Evolutionary conservation across 768 basidiomycete species (phyloP).

Genomic region (Sarcodon aspratus): DNA sequence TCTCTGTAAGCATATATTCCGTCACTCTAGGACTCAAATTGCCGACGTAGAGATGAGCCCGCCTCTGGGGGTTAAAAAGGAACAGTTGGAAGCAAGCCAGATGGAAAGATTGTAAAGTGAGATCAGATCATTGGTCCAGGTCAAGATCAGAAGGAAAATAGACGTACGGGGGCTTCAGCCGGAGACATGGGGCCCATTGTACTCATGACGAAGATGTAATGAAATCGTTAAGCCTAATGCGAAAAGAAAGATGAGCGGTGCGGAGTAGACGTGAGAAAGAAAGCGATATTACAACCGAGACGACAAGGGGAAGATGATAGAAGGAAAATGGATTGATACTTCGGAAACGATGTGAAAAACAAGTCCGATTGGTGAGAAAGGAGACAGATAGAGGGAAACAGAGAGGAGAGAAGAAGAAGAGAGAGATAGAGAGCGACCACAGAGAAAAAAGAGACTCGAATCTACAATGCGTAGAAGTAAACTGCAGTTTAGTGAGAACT

Average conservation of each 20-base stretch:
- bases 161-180: slow-evolving; percentile 70
- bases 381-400: slow-evolving; percentile 31
- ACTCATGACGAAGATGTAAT: slow-evolving; percentile 45
- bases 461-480: too few species aligned
- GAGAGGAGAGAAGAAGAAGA: slow-evolving; percentile 22
- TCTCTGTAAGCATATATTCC: slow-evolving; percentile 98
- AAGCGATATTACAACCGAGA: not conserved
- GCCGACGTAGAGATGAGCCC: slow-evolving; percentile 98
- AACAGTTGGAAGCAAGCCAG: not conserved
- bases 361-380: slow-evolving; percentile 31
- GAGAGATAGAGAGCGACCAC: slow-evolving; percentile 20
- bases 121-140: slow-evolving; percentile 1
- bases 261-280: not conserved
- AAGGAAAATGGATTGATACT: slow-evolving; percentile 27
- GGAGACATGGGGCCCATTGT: slow-evolving; percentile 54
- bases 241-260: slow-evolving; percentile 8
- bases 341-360: slow-evolving; percentile 13
- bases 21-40: slow-evolving; percentile 96
- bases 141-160: slow-evolving; percentile 2
- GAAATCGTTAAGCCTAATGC: slow-evolving; percentile 15
- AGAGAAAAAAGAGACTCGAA: slow-evolving; percentile 16
- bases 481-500: too few species aligned
- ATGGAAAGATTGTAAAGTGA: slow-evolving; percentile 4
- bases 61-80: slow-evolving; percentile 39
- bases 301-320: slow-evolving; percentile 8